phyloP scores from a whole-genome alignment of 164 flowering plant species.

The Aristolochia fimbriata region DNA sequence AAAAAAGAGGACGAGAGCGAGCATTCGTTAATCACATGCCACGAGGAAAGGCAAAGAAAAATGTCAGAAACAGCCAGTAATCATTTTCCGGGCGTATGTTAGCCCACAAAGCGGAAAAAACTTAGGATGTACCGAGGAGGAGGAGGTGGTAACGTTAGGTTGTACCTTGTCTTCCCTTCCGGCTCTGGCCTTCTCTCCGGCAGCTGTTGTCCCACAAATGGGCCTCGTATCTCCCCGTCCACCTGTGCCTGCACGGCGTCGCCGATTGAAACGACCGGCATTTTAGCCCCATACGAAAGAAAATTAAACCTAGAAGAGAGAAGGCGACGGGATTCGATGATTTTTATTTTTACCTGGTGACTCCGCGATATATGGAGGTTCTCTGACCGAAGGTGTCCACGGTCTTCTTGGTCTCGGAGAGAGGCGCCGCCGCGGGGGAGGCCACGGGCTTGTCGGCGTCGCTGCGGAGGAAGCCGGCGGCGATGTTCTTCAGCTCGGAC shows the following conservation, averaged over 20 bases:
- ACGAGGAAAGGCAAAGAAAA: neutral
- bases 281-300: neutral
- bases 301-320: neutral
- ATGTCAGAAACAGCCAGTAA: neutral
- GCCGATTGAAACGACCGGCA: neutral
- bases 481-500: slow-evolving; percentile 50
- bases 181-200: slow-evolving; percentile 79
- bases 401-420: slow-evolving; percentile 30
- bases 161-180: slow-evolving; percentile 84
- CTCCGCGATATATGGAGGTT: slow-evolving; percentile 77
- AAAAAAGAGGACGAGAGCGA: slow-evolving; percentile 20
- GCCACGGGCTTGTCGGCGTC: slow-evolving; percentile 16
- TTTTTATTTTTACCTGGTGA: slow-evolving; percentile 62
- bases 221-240: slow-evolving; percentile 91
- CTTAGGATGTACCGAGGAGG: no score
- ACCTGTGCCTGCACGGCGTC: slow-evolving; percentile 53
- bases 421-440: slow-evolving; percentile 10
- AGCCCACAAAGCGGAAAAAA: no score
- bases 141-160: no score
- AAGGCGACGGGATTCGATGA: neutral
- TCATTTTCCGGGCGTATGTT: no score
- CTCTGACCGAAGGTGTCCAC: slow-evolving; percentile 72
- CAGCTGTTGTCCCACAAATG: slow-evolving; percentile 89
- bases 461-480: slow-evolving; percentile 39
- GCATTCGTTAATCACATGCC: slow-evolving; percentile 21